Conservation (phyloP, 2,329 filamentous ascomycete genomes). For the Achaetomium macrosporum region DNA sequence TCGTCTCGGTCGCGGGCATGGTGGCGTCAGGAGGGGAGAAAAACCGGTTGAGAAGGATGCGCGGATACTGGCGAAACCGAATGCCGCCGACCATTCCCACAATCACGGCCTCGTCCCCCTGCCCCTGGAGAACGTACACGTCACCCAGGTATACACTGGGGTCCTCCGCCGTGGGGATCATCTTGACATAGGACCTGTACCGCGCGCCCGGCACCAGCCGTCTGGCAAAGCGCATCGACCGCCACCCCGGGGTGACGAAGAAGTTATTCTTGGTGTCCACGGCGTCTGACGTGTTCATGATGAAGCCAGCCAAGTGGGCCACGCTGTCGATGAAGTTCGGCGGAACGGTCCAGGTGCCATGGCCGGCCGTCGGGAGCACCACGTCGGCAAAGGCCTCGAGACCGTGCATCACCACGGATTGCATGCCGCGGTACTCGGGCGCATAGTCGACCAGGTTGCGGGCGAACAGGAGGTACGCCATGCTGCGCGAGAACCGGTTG, state of each 20-base stretch:
- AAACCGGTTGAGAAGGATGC: slow-evolving; percentile 35
- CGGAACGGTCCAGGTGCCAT: slow-evolving; percentile 34
- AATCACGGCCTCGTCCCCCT: slow-evolving; percentile 28
- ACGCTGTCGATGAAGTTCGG: slow-evolving; percentile 37
- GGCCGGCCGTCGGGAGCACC: slow-evolving; percentile 23
- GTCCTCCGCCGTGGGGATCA: slow-evolving; percentile 30
- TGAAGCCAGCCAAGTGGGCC: slow-evolving; percentile 35
- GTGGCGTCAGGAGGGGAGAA: slow-evolving; percentile 33
- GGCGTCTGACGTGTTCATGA: slow-evolving; percentile 36
- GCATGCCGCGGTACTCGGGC: slow-evolving; percentile 34
- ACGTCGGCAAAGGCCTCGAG: slow-evolving; percentile 31
- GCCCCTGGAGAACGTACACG: slow-evolving; percentile 34
- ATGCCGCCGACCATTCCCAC: slow-evolving; percentile 31
- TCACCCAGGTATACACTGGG: slow-evolving; percentile 29
- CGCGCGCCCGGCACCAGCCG: slow-evolving; percentile 27
- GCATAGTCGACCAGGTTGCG: slow-evolving; percentile 35
- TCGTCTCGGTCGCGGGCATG: slow-evolving; percentile 17
- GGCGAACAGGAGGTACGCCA: slow-evolving; percentile 53
- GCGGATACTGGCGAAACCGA: slow-evolving; percentile 34
- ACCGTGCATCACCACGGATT: slow-evolving; percentile 34
- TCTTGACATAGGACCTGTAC: slow-evolving; percentile 35
- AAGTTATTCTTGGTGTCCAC: slow-evolving; percentile 30
- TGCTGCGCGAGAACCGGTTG: slow-evolving; percentile 54
- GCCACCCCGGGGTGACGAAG: slow-evolving; percentile 36
- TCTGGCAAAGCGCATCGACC: slow-evolving; percentile 29